Base-by-base conservation (phyloP, 306 rosid genomes). In the Mucuna pruriens region DNA sequence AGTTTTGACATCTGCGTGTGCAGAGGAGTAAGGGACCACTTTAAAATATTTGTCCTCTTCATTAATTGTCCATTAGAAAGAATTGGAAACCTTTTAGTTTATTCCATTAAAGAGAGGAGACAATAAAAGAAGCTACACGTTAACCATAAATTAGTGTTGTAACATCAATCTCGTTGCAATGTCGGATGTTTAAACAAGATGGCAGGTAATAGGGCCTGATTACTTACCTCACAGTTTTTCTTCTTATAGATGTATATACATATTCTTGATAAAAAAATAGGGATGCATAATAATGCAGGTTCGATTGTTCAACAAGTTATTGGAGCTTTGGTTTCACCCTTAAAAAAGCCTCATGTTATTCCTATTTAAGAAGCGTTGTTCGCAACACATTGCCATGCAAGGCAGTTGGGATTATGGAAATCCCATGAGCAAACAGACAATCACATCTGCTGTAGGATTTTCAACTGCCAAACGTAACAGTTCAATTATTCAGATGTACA, bases 391-490 rank as follows among this genome's bases (percentile, higher is more conserved):
- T 65, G 71, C 71, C 86, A 19, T 78, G 77, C 71, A 78, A 64
- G 57, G 64, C 70, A 77, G 36, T 63, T 10, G 6, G 57, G 36
- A 40, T 39, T 6, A 8, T 71, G 63, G 62, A 78, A 63, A 39
- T 4, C 15, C n/a, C 57, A 63, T 15, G 71, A 40, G 46, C 60
- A 60, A 39, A 62, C 25, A 10, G 26, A 46, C 46, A 31, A 58
- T 20, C 33, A 2, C 10, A 39, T 42, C 34, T 25, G 3, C 22
- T 9, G 45, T 29, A 22, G 26, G 19, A 17, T 38, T 60, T 60
- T 67, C 60, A 58, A 58, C 81, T 6, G 69, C 64, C 62, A 79
- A 79, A 62, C 61, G 69, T 48, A 51, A 70, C 73, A 81, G 16
- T 33, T 39, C 76, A 57, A 57, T 40, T 22, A 34, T 67, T 67